Evolutionary conservation across 345 rosid species (phyloP).

Genomic region (Linum lewisii): DNA sequence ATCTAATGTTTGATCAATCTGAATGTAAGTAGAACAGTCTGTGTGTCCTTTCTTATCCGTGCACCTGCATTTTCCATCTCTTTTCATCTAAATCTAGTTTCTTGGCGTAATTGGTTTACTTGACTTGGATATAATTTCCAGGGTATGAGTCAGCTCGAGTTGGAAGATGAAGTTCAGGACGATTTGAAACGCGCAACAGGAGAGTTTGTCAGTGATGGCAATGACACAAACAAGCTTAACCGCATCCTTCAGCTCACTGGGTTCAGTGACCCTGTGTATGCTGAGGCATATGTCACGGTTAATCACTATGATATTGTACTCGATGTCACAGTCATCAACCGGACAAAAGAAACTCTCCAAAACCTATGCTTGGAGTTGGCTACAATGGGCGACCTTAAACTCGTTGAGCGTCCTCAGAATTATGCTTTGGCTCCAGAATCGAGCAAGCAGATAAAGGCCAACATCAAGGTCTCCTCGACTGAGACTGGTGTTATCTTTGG

Average conservation of each 20-base stretch:
- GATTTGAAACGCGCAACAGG: slow-evolving; percentile 98
- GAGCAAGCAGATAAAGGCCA: slow-evolving; percentile 96
- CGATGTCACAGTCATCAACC: slow-evolving; percentile 87
- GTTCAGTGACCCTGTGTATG: slow-evolving; percentile 98
- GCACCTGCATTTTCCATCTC: too few species aligned
- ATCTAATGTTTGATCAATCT: background rate
- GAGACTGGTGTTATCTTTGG: slow-evolving; percentile 98
- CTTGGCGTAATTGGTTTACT: too few species aligned
- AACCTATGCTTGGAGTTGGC: slow-evolving; percentile 95
- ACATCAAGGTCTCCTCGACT: slow-evolving; percentile 96
- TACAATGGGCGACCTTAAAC: slow-evolving; percentile 99
- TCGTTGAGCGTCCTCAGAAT: slow-evolving; percentile 97
- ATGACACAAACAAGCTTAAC: slow-evolving; percentile 91
- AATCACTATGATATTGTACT: slow-evolving; percentile 96
- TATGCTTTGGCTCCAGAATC: slow-evolving; percentile 94
- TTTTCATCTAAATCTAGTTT: background rate
- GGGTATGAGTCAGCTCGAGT: slow-evolving; percentile 99
- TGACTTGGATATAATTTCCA: slow-evolving; percentile 14
- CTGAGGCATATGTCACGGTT: slow-evolving; percentile 96
- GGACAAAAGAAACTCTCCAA: slow-evolving; percentile 97
- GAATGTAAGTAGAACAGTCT: too few species aligned
- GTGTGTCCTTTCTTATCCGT: too few species aligned
- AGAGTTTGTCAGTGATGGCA: slow-evolving; percentile 84
- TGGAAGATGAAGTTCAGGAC: slow-evolving; percentile 98
- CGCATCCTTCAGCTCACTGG: slow-evolving; percentile 98